Evolutionary conservation across 2,329 filamentous ascomycete genomes (phyloP), one percentile per base, ranked within the genome.

Genomic region (Harringtonia lauricola): DNA sequence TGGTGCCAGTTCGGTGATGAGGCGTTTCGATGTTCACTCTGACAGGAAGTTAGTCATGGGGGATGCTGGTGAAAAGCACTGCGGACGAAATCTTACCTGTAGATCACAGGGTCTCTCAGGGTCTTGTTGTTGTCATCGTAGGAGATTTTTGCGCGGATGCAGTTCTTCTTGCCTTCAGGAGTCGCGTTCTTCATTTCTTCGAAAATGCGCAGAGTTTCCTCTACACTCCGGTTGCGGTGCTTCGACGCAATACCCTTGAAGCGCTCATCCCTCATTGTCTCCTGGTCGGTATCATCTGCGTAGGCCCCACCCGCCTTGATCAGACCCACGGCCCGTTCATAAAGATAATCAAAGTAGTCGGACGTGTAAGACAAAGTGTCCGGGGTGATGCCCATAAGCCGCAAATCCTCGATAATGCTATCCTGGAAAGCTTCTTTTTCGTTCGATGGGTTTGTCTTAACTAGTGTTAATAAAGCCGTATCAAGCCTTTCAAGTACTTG

Each of bases 371-470:
- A 86, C 47, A 89, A 74, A 51, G 76, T 75, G 63, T 95, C 90
- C 19, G 89, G 86, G 65, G 84, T 86, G 63, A 98, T 86, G 26
- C 89, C 90, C 74, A 98, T 87, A 42, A 96, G 74, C 40, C 81
- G 79, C 41, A 95, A 75, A 63, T 98, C 92, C 67, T 95, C 83
- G 33, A 95, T 71, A 49, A 98, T 98, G 6, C 88, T 76, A 64
- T 96, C 88, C 61, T 96, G 83, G 61, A 83, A 98, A 67, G 96
- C 92, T 61, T 90, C 81, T 70, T 94, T 95, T 72, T 98, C 92
- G 63, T 96, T 96, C 47, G 84, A 81, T 8, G 92, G 92, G 65
- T 98, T 98, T 45, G 92, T 98, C 59, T n/a, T n/a, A n/a, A n/a
- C n/a, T n/a, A n/a, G n/a, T n/a, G n/a, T n/a, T n/a, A n/a, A n/a